Evolutionary conservation across 306 rosid species (phyloP), one percentile per base, ranked within the genome.

Genomic region (Acacia melanoxylon): DNA sequence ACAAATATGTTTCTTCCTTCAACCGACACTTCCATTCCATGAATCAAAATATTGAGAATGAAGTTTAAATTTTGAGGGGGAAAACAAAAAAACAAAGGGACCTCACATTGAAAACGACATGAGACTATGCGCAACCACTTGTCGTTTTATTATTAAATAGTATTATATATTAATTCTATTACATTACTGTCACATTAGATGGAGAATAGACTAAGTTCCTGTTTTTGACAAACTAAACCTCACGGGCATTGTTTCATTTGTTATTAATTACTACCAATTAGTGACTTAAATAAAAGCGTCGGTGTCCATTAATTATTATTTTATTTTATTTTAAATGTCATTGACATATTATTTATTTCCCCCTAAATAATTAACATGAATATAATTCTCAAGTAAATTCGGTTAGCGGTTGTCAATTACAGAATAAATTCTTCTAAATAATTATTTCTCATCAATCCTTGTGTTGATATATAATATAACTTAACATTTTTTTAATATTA

Each of bases 11-110:
- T 75, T 70, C 58, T 17, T 51, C 84, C 75, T 75, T 77, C 86
- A 16, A 84, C 91, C 89, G 89, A 86, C 86, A 85, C 63, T 73
- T 1, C 37, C 17, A 51, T 1, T 51, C 58, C 22, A 51, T 51
- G 7, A 19, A 19, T 20, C 10, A 1, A 56, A 56, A 19, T 7
- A 5, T 52, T 56, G 1, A n/a, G n/a, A n/a, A n/a, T n/a, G n/a
- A n/a, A n/a, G n/a, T n/a, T n/a, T n/a, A n/a, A n/a, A n/a, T n/a
- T n/a, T n/a, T n/a, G n/a, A n/a, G n/a, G n/a, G n/a, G n/a, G n/a
- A n/a, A n/a, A n/a, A n/a, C n/a, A n/a, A n/a, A n/a, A 56, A 54
- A 56, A 6, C 58, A 17, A 41, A 24, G 25, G 33, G 35, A 24
- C 17, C 16, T 22, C 12, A 33, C 12, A 5, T 0, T 42, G 56